A percentile compares a stretch with the other conserved stretches of the same genome.
Conservation (phyloP, 768 basidiomycete genomes). For the Agrocybe pediades region DNA sequence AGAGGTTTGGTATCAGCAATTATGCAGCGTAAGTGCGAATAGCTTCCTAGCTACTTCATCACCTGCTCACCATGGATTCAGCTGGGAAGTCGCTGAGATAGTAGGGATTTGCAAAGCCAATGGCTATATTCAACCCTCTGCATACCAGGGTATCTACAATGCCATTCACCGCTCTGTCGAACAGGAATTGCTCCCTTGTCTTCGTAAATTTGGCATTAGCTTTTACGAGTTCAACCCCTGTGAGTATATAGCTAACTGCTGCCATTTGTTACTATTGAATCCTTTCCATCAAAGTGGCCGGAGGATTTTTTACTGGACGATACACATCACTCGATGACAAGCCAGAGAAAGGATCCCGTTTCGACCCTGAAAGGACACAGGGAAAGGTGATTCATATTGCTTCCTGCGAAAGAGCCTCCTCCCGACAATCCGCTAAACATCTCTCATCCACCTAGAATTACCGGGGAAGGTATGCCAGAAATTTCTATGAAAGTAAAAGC, state of each 20-base stretch:
- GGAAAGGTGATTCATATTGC: too few species aligned
- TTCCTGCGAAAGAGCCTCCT: too few species aligned
- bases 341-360: constrained; percentile 54
- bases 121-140: constrained; percentile 54
- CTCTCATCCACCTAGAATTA: constrained; percentile 12
- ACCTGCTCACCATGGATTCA: constrained; percentile 10
- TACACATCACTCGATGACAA: constrained; percentile 39
- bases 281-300: constrained; percentile 43
- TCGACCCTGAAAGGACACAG: constrained; percentile 41
- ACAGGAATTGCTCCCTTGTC: constrained; percentile 53
- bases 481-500: too few species aligned
- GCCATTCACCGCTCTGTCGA: constrained; percentile 42
- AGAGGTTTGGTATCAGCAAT: constrained; percentile 67
- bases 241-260: constrained; percentile 22
- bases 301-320: constrained; percentile 62
- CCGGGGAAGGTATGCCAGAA: constrained; percentile 39
- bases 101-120: constrained; percentile 57
- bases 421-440: too few species aligned
- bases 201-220: constrained; percentile 57
- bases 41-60: neutral
- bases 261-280: neutral
- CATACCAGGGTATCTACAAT: constrained; percentile 53
- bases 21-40: constrained; percentile 44
- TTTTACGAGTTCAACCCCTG: constrained; percentile 61
- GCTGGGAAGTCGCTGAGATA: constrained; percentile 69